Evolutionary conservation across 495 filamentous ascomycete genomes (phyloP).

Genomic region (Penicillium cataractarum): DNA sequence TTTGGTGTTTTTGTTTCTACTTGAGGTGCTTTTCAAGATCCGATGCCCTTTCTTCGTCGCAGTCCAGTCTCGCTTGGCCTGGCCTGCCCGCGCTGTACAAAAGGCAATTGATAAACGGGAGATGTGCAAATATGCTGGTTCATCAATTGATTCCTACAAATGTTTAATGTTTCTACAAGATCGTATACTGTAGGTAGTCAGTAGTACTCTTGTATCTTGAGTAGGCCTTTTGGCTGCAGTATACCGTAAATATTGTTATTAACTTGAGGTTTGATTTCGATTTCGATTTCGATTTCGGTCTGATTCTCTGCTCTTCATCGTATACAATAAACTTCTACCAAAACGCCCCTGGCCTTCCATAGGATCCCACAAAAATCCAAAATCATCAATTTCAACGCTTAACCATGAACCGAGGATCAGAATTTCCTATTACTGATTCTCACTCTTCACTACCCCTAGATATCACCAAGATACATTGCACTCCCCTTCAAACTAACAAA

Average conservation of each 20-base stretch:
- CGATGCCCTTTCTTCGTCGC: constrained; percentile 16
- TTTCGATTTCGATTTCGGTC: not conserved
- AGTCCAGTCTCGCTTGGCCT: not conserved
- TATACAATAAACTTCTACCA: not conserved
- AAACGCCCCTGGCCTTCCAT: not conserved
- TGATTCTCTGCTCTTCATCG: not conserved
- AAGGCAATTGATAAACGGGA: constrained; percentile 17
- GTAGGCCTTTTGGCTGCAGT: not conserved
- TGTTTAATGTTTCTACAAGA: too few species aligned
- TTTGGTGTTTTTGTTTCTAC: constrained; percentile 20
- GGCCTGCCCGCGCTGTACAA: constrained; percentile 17
- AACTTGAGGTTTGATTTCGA: not conserved
- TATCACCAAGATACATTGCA: constrained; percentile 49
- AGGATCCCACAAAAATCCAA: too few species aligned
- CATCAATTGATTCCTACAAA: constrained; percentile 3
- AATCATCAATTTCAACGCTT: too few species aligned
- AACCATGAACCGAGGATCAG: too few species aligned
- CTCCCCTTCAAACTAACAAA: constrained; percentile 40
- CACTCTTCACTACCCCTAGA: too few species aligned
- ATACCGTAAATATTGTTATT: not conserved
- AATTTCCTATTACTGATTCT: too few species aligned
- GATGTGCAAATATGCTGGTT: constrained; percentile 29
- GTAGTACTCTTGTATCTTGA: not conserved
- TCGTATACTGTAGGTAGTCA: too few species aligned
- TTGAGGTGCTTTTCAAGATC: constrained; percentile 7